phyloP scores from a whole-genome alignment of 2,329 filamentous ascomycete genomes.

The Ascochyta rabiei region DNA sequence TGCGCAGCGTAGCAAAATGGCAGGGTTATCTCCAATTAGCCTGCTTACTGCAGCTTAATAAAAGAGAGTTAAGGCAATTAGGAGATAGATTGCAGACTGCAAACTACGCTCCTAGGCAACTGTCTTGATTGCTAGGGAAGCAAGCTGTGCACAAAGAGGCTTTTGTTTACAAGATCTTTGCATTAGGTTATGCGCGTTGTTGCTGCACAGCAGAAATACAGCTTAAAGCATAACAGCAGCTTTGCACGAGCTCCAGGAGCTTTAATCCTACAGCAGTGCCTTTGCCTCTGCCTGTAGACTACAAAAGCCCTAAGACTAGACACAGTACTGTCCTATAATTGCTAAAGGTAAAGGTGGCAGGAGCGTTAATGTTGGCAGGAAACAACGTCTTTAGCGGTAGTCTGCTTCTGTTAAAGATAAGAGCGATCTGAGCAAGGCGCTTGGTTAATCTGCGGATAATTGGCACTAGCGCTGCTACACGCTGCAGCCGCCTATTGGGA shows the following conservation, averaged over 20 bases:
- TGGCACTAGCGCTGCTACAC: background rate
- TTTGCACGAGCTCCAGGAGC: too few species aligned
- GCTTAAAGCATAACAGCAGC: background rate
- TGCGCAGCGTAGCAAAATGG: background rate
- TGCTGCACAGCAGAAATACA: background rate
- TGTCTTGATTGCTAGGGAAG: background rate
- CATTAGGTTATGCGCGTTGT: background rate
- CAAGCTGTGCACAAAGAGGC: background rate
- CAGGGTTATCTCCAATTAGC: background rate
- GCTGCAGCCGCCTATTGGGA: too few species aligned
- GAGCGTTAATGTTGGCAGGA: background rate
- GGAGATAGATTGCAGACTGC: background rate
- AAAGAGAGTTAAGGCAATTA: background rate
- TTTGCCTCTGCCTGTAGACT: too few species aligned
- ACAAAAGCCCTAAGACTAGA: too few species aligned
- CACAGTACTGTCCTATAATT: background rate
- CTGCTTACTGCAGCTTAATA: background rate
- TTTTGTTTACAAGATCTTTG: background rate
- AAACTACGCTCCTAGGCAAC: background rate
- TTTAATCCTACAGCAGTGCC: too few species aligned
- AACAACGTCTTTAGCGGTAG: background rate
- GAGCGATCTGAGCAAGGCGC: background rate
- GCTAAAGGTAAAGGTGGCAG: background rate
- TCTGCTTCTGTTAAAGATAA: background rate
- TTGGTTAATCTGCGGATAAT: background rate